Evolutionary conservation across 768 basidiomycete genomes (phyloP).

Genomic region (Pholiota microspora): DNA sequence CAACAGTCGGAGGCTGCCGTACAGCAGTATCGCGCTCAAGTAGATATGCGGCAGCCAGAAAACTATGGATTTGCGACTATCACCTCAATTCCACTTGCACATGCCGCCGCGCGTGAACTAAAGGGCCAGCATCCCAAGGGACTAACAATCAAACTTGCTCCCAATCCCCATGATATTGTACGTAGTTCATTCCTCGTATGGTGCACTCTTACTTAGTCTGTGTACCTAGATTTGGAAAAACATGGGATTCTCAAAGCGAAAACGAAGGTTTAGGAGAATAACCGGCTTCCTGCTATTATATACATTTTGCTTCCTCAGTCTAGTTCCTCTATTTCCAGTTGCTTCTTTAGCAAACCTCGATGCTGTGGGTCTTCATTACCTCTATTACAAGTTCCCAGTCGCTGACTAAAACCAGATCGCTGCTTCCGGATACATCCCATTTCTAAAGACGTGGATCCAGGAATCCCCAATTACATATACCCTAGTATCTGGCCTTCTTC

Average conservation of each 20-base stretch:
- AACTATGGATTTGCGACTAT: constrained; percentile 79
- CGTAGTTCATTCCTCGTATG: not conserved
- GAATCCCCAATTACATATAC: constrained; percentile 63
- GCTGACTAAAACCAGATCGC: constrained; percentile 34
- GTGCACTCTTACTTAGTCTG: not conserved
- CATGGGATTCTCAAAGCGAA: constrained; percentile 52
- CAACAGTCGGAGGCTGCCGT: constrained; percentile 53
- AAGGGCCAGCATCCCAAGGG: constrained; percentile 60
- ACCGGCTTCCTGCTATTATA: constrained; percentile 66
- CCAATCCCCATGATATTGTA: constrained; percentile 49
- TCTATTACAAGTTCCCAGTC: not conserved
- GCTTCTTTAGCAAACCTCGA: constrained; percentile 82
- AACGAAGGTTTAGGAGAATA: constrained; percentile 48
- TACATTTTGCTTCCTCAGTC: constrained; percentile 76
- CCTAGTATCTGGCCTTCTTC: constrained; percentile 78
- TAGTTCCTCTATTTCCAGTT: constrained; percentile 76
- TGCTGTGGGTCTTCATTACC: constrained; percentile 38
- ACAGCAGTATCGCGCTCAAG: constrained; percentile 57
- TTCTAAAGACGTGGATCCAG: constrained; percentile 59
- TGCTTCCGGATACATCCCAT: constrained; percentile 52
- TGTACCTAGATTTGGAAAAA: constrained; percentile 70
- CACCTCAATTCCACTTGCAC: constrained; percentile 69
- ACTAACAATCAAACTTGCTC: constrained; percentile 61
- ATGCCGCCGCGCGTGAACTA: constrained; percentile 63
- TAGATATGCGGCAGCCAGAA: constrained; percentile 58